Base-by-base conservation (phyloP, 192 early-diverging fungal species). In the Allomyces javanicus region DNA sequence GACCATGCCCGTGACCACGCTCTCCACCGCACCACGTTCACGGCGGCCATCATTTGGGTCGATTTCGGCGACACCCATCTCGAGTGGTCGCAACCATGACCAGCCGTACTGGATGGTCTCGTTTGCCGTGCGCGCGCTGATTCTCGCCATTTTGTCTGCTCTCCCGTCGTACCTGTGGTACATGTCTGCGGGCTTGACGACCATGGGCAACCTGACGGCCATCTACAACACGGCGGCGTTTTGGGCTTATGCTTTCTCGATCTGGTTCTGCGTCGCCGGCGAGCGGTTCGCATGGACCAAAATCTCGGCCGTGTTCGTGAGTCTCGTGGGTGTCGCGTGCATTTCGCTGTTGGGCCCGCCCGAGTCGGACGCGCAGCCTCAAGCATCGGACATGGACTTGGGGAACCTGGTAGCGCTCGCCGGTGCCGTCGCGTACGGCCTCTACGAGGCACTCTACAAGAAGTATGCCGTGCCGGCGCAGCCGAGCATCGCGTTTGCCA, bases 161-260 rank as follows among this genome's bases (percentile, higher is more conserved):
- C 21, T 84, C 12, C 79, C 82, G 27, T 79, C 87, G 21, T 89
- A 90, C 68, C 72, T 85, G 50, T 92, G 90, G 90, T 92, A 92
- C 64, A 72, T 83, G 61, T 82, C 86, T 12, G 81, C 89, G 27
- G 79, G 79, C 10, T 72, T 87, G 50, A 86, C 81, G 9, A 79
- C 85, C 40, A 90, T 88, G 83, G 81, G 86, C 23, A 89, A 84
- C 65, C 72, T 90, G 50, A 90, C 86, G 0, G 90, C 87, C 10
- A 86, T 88, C 45, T 88, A 87, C 80, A 90, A 92, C 73, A 88
- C 80, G 24, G 78, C 81, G 23, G 89, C 86, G 67, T 90, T 92
- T 68, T 92, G 86, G 72, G 87, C 87, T 17, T 92, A 92, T 66
- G 40, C 87, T 21, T 88, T 92, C 66, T 90, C 90, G 11, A 72